Conservation (phyloP, 805 yeast species). For the Maudiozyma serrabonitensis region DNA sequence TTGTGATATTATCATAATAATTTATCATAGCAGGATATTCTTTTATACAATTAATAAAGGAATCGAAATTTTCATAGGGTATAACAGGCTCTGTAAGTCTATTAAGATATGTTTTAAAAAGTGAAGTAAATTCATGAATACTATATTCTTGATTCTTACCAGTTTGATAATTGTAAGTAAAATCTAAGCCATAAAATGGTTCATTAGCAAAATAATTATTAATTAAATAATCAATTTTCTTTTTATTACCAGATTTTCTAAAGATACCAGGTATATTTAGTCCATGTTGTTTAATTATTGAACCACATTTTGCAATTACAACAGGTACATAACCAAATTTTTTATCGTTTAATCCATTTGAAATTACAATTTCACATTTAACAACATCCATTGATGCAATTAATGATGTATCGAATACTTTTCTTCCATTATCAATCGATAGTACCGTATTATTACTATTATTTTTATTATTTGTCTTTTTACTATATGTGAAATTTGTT, state of each 20-base stretch:
- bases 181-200: constrained; percentile 66
- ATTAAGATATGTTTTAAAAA: constrained; percentile 74
- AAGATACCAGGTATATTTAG: constrained; percentile 80
- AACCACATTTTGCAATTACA: constrained; percentile 91
- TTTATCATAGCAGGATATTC: constrained; percentile 10
- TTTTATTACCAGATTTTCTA: constrained; percentile 82
- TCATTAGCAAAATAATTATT: constrained; percentile 71
- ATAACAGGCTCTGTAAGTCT: constrained; percentile 85
- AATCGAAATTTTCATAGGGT: constrained; percentile 63
- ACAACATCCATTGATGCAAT: neutral
- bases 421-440: neutral
- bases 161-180: constrained; percentile 40
- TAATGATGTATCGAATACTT: constrained; percentile 1
- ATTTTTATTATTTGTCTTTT: neutral
- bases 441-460: neutral
- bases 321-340: constrained; percentile 47
- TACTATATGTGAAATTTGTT: neutral
- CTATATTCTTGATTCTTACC: constrained; percentile 73
- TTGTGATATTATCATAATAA: neutral
- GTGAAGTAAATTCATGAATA: constrained; percentile 91
- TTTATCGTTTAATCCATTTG: neutral
- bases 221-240: constrained; percentile 76
- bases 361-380: neutral
- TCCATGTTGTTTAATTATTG: constrained; percentile 65
- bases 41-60: constrained; percentile 64